Conservation (phyloP, 2,329 filamentous ascomycete genomes). For the Aspergillus fumigatiaffinis region DNA sequence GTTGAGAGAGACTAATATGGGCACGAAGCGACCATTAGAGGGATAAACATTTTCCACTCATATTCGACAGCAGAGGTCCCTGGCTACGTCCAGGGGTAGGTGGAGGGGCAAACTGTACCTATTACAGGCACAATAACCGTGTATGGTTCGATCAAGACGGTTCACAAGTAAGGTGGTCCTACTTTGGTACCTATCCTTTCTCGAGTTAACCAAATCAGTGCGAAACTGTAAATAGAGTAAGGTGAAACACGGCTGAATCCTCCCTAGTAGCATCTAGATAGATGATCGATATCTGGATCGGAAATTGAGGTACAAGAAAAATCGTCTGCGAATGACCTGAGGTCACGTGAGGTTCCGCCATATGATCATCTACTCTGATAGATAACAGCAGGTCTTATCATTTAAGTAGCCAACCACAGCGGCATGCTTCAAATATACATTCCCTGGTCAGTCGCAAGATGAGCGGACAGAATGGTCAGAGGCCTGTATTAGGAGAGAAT, state of each 20-base stretch:
- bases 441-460: constrained; percentile 20
- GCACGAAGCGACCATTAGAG: too few species aligned
- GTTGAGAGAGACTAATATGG: neutral
- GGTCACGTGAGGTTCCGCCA: neutral
- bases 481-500: constrained; percentile 16
- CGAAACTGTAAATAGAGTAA: neutral
- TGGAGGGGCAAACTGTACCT: neutral
- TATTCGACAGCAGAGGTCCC: neutral
- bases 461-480: constrained; percentile 18
- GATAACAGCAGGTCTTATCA: neutral
- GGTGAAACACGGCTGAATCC: neutral
- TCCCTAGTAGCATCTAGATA: neutral
- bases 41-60: neutral
- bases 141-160: neutral
- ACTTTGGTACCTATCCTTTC: neutral
- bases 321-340: neutral
- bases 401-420: neutral
- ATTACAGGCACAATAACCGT: neutral
- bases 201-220: neutral
- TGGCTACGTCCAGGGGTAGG: neutral
- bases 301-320: neutral
- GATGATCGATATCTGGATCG: neutral
- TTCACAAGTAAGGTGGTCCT: neutral
- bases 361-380: neutral
- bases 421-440: neutral